Conservation (phyloP, 371 early-diverging fungal genomes). For the Dichotomocladium elegans region DNA sequence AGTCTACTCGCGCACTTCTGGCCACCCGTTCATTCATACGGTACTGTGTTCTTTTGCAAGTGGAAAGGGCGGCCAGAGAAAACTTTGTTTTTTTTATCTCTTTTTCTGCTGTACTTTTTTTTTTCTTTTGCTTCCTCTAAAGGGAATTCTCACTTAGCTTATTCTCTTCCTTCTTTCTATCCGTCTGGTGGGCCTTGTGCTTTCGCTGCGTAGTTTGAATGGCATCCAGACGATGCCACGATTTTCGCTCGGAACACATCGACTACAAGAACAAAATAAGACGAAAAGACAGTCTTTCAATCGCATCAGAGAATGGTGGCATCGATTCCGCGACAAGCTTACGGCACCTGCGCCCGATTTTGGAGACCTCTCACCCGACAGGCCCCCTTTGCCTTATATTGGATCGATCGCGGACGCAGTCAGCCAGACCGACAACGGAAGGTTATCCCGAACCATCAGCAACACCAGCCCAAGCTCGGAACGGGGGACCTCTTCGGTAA, state of each 20-base stretch:
- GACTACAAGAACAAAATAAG: constrained; percentile 2
- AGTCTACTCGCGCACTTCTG: constrained; percentile 5
- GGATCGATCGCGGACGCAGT: not conserved
- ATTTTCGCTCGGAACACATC: constrained; percentile 5
- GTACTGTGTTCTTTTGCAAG: no score
- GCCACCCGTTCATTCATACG: no score
- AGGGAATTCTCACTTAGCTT: no score
- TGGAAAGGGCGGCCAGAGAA: not conserved
- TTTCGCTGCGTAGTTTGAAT: not conserved
- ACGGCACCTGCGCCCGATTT: not conserved
- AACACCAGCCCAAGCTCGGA: no score
- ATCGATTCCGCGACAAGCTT: not conserved
- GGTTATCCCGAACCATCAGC: no score
- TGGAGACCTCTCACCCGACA: constrained; percentile 6
- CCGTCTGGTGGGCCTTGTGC: not conserved
- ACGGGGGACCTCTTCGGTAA: no score
- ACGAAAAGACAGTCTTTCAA: not conserved
- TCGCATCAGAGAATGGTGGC: not conserved
- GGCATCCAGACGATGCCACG: constrained; percentile 6
- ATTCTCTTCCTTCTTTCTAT: no score
- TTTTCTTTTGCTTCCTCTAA: not conserved
- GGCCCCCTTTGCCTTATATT: constrained; percentile 7
- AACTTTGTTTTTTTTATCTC: constrained; percentile 1
- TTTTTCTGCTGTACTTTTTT: not conserved
- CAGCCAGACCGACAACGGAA: not conserved